Evolutionary conservation across 176 grass and related monocot species (phyloP), one percentile per base, ranked within the genome.

Genomic region (Triticum urartu): DNA sequence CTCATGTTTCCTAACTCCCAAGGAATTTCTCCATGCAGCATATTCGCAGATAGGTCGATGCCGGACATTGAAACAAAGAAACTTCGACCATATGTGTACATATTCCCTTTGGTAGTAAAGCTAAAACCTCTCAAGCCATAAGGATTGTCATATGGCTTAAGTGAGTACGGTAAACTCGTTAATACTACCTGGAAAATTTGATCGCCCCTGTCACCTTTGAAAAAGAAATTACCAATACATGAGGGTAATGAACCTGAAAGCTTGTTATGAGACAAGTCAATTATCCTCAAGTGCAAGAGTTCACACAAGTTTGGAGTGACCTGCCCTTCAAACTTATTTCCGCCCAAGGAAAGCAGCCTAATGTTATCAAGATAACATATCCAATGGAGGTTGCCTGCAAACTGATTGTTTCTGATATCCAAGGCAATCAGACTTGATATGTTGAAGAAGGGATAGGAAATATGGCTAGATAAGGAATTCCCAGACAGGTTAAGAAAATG

Each of bases 231-330:
- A 22, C 8, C 4, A 12, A 91, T 48, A 48, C 89, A 91, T 25
- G 69, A 14, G 15, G 70, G 89, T 54, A 88, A 7, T 5, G 52
- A 50, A 42, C 82, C 71, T 1, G 8, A 61, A 24, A 91, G 24
- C 22, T 25, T 86, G 32, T 86, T 90, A 3, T 86, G 25, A 0
- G 85, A 87, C 0, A 87, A 13, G 21, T 87, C 85, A 18, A 91
- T 24, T 56, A 91, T 79, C 3, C 7, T 68, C 1, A 87, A 17
- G 35, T 83, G 14, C 4, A 9, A 7, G 4, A 91, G 62, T 28
- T 74, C 13, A 33, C 84, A 87, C 5, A 91, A 3, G 10, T 78
- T 24, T 45, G 25, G 0, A 42, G 75, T 20, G 8, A 91, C 36
- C 10, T 4, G 3, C 24, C 85, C 85, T 54, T 21, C 40, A 78